Percentiles rank a stretch among this genome's conserved stretches.
Conservation (phyloP, 495 filamentous ascomycete species). For the Xylaria flabelliformis region DNA sequence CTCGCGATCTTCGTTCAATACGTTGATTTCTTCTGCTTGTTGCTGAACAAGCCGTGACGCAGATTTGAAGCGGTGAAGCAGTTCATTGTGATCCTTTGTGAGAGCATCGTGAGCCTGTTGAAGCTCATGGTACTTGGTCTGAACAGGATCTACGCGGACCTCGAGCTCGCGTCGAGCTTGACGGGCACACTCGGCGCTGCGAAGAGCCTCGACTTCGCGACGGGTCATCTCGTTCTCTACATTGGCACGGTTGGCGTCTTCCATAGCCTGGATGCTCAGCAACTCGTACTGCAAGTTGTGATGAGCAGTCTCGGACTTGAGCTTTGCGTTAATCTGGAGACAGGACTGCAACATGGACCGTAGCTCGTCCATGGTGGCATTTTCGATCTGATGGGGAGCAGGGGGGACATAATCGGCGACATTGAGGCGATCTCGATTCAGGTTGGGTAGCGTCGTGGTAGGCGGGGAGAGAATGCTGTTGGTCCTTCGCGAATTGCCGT, state of each 20-base stretch:
- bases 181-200: constrained; percentile 62
- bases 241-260: constrained; percentile 83
- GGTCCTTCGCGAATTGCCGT: constrained; percentile 52
- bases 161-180: constrained; percentile 54
- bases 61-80: constrained; percentile 69
- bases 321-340: constrained; percentile 61
- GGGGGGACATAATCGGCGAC: constrained; percentile 62
- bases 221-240: constrained; percentile 95
- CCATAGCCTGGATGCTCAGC: constrained; percentile 82
- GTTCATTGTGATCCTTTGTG: constrained; percentile 66
- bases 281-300: constrained; percentile 92
- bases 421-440: constrained; percentile 55
- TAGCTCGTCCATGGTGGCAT: constrained; percentile 63
- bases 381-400: constrained; percentile 68
- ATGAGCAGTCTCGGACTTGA: constrained; percentile 86
- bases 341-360: constrained; percentile 59
- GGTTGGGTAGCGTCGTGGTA: constrained; percentile 57
- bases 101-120: constrained; percentile 62
- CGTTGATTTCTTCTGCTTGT: constrained; percentile 70
- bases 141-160: constrained; percentile 45
- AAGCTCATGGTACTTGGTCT: constrained; percentile 54
- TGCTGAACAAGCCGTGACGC: constrained; percentile 76
- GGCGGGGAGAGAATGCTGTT: constrained; percentile 61
- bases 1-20: constrained; percentile 72
- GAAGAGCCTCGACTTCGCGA: constrained; percentile 86